Percentiles rank a stretch among this genome's conserved stretches.
Evolutionary conservation across 257 asterid species (phyloP).

Genomic region (Penstemon davidsonii): DNA sequence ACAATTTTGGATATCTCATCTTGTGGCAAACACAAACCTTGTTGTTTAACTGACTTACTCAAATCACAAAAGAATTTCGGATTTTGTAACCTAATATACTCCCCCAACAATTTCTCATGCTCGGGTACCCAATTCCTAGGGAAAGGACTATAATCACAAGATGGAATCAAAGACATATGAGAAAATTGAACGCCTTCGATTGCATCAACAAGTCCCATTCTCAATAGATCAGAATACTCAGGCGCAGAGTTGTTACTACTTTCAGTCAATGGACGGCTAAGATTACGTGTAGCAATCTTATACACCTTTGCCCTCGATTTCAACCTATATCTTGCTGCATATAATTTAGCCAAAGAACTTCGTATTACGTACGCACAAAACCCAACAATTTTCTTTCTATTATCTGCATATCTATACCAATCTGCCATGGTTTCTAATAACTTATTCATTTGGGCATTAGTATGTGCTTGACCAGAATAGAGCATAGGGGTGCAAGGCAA

Average conservation of each 20-base stretch:
- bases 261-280: slow-evolving; percentile 79
- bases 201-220: slow-evolving; percentile 90
- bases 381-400: slow-evolving; percentile 83
- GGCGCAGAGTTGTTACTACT: slow-evolving; percentile 81
- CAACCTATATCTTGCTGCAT: slow-evolving; percentile 91
- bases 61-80: slow-evolving; percentile 73
- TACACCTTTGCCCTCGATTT: slow-evolving; percentile 96
- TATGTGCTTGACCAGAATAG: slow-evolving; percentile 96
- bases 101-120: slow-evolving; percentile 72
- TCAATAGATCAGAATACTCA: slow-evolving; percentile 88
- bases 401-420: slow-evolving; percentile 96
- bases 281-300: slow-evolving; percentile 78
- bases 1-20: slow-evolving; percentile 75
- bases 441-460: slow-evolving; percentile 93
- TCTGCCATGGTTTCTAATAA: slow-evolving; percentile 92
- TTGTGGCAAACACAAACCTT: slow-evolving; percentile 68
- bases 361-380: slow-evolving; percentile 93
- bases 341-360: slow-evolving; percentile 90
- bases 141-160: slow-evolving; percentile 92
- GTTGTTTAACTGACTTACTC: slow-evolving; percentile 56
- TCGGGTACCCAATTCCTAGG: slow-evolving; percentile 89
- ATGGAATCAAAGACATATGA: slow-evolving; percentile 69
- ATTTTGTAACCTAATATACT: slow-evolving; percentile 72
- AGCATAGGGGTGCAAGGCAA: slow-evolving; percentile 96
- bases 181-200: slow-evolving; percentile 94